These are phyloP conservation scores for Alternaria arbusti DNA, from an alignment of 2,329 filamentous ascomycete genomes.

Conservation along the genomic window DNA sequence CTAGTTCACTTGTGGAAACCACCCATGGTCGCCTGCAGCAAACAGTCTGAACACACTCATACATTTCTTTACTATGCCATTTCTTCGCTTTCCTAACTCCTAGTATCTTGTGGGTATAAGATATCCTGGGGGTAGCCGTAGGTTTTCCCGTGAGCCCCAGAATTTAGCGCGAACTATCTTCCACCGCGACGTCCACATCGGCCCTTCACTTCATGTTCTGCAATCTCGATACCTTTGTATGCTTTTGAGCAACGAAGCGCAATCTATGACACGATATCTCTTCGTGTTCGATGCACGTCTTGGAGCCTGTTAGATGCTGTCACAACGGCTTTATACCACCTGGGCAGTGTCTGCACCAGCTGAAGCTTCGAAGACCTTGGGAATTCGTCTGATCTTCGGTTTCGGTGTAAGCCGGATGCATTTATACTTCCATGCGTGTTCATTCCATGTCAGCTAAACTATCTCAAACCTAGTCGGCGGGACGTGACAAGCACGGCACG, in stretches of 20 bases:
- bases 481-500: no score
- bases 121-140: not conserved
- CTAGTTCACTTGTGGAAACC: not conserved
- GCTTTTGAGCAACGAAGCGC: not conserved
- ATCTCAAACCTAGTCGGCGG: not conserved
- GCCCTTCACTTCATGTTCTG: not conserved
- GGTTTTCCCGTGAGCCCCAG: not conserved
- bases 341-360: not conserved
- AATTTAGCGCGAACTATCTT: not conserved
- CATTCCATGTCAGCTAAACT: not conserved
- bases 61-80: not conserved
- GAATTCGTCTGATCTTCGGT: not conserved
- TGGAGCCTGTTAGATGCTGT: not conserved
- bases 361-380: not conserved
- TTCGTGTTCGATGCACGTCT: not conserved
- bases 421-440: not conserved
- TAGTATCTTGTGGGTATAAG: no score
- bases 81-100: no score
- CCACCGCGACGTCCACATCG: not conserved
- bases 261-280: accelerated
- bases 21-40: not conserved
- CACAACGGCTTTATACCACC: not conserved
- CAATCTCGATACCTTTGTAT: not conserved
- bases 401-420: not conserved
- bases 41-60: not conserved